Evolutionary conservation across 2,329 filamentous ascomycete species (phyloP), one percentile per base, ranked within the genome.

Genomic region (Talaromyces sp.): DNA sequence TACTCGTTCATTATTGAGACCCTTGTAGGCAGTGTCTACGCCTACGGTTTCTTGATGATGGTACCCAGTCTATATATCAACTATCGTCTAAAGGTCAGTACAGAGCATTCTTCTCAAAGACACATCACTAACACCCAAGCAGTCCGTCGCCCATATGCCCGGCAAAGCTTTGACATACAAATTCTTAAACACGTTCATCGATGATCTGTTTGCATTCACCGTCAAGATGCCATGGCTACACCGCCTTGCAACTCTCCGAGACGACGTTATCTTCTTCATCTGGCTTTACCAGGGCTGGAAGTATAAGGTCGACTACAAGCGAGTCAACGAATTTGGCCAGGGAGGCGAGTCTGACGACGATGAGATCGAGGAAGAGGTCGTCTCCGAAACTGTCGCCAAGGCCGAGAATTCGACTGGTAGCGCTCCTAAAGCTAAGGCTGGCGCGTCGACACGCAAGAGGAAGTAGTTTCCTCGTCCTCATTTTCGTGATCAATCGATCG

Each of bases 41-140:
- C 94, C 0, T 99, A 99, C 73, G 94, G 94, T 4, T 99, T 99
- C 83, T 80, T 99, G 63, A 96, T 99, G 92, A 99, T 99, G 94
- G 89, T 99, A 9, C 94, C 94, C 14, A 89, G 87, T 62, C 82
- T 99, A 35, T 99, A 97, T 80, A 99, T 99, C 85, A 99, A 99
- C 83, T 99, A 99, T 81, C 88, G 93, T 12, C 85, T 99, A 67
- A 96, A 93, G 83, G 89, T 87, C 61, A 56, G 74, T 66, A 21
- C 52, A 35, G 54, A 48, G 14, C 14, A 46, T 27, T 31, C 24
- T 41, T 4, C 38, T 31, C 9, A 57, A 29, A 27, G n/a, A 32
- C 26, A 21, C 69, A 58, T 70, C 55, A 51, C 43, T 35, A 46
- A 65, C 62, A 35, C 61, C 54, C 32, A 53, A 57, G 11, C 62